Evolutionary conservation across 805 yeast species (phyloP).

Genomic region (Blastobotrys terrestris): DNA sequence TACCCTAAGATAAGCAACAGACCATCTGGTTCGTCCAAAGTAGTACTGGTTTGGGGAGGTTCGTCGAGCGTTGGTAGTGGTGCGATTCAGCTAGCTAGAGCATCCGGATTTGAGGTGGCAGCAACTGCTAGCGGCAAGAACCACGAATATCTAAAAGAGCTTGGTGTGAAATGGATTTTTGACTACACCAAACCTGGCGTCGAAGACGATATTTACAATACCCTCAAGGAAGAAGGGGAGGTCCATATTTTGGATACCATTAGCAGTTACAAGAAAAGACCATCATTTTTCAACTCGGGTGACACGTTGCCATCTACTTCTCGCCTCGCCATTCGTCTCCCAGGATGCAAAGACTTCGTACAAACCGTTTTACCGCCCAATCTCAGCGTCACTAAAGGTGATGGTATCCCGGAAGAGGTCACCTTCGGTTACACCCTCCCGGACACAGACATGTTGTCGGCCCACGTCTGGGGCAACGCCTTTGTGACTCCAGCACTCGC

Average conservation of each 20-base stretch:
- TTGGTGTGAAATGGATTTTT: not conserved
- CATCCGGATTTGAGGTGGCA: not conserved
- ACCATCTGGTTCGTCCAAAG: not conserved
- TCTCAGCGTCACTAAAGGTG: not conserved
- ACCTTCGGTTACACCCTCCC: not conserved
- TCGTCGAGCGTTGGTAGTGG: not conserved
- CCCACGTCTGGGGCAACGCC: not conserved
- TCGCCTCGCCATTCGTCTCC: not conserved
- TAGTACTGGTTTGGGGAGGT: slow-evolving; percentile 1
- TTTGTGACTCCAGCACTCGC: not conserved
- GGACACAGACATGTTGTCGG: not conserved
- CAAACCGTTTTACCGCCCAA: not conserved
- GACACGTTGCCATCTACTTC: not conserved
- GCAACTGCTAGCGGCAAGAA: not conserved
- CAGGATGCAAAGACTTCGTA: not conserved
- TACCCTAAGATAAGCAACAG: slow-evolving; percentile 14
- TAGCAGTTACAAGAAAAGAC: not conserved
- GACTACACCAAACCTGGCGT: not conserved
- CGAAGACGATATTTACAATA: not conserved
- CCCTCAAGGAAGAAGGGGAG: not conserved
- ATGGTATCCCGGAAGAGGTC: not conserved
- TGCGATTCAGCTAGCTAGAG: not conserved
- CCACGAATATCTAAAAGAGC: not conserved
- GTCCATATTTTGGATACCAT: not conserved
- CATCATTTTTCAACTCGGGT: not conserved